phyloP scores from a whole-genome alignment of 2,329 filamentous ascomycete species.

The Westerdykella sp. region DNA sequence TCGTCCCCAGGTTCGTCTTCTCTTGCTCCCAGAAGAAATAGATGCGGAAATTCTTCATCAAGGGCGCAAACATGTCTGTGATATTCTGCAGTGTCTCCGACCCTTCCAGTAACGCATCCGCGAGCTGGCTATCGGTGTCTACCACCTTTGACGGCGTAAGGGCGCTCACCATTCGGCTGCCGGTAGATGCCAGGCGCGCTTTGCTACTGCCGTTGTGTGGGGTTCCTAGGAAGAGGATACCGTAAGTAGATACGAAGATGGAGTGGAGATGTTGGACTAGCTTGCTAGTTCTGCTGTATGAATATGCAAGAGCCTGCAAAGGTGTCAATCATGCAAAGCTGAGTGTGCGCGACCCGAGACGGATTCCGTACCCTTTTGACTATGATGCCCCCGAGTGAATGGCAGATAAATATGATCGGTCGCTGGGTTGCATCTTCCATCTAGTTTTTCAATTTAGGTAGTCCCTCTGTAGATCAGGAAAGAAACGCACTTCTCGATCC shows the following conservation, averaged over 20 bases:
- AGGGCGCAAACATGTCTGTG: slow-evolving; percentile 34
- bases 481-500: slow-evolving; percentile 24
- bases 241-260: slow-evolving; percentile 36
- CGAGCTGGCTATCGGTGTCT: slow-evolving; percentile 40
- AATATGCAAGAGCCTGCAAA: slow-evolving; percentile 32
- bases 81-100: slow-evolving; percentile 38
- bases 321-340: slow-evolving; percentile 1
- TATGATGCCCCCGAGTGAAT: slow-evolving; percentile 40
- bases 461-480: neutral
- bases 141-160: slow-evolving; percentile 20
- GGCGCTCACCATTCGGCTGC: slow-evolving; percentile 23
- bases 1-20: slow-evolving; percentile 32
- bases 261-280: slow-evolving; percentile 28
- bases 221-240: slow-evolving; percentile 35
- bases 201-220: slow-evolving; percentile 35
- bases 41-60: slow-evolving; percentile 35
- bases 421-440: slow-evolving; percentile 25
- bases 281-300: slow-evolving; percentile 19
- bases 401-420: slow-evolving; percentile 39
- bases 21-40: slow-evolving; percentile 40
- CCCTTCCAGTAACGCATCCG: slow-evolving; percentile 48
- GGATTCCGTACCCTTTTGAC: slow-evolving; percentile 32
- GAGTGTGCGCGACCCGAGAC: neutral
- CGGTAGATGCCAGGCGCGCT: slow-evolving; percentile 18
- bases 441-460: slow-evolving; percentile 12